phyloP scores from a whole-genome alignment of 1,139 yeast species.

The Suhomyces terraborum region DNA sequence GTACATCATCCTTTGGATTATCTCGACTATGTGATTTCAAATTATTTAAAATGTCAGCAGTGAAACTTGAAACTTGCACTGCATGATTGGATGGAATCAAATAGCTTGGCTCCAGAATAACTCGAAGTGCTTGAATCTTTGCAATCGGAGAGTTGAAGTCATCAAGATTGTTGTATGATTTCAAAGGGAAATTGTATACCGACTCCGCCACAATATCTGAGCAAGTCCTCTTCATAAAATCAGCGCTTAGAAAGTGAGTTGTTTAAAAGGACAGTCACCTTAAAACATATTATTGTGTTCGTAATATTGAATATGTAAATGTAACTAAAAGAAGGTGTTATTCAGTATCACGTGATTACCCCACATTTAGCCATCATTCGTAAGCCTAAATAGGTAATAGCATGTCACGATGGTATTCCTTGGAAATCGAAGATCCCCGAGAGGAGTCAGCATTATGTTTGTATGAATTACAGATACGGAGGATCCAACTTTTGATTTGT shows the following conservation, averaged over 20 bases:
- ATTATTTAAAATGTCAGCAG: not conserved
- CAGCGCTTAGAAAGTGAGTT: too few species aligned
- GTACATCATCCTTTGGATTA: not conserved
- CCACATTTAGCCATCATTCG: slow-evolving; percentile 1
- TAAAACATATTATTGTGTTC: too few species aligned
- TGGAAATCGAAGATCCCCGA: too few species aligned
- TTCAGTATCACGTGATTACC: slow-evolving; percentile 3
- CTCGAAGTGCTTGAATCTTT: not conserved
- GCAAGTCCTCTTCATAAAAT: not conserved
- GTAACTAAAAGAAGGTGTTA: too few species aligned
- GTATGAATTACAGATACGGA: too few species aligned
- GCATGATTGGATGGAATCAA: not conserved
- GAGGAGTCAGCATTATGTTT: too few species aligned
- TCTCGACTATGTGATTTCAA: not conserved
- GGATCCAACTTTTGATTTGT: too few species aligned
- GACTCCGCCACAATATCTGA: not conserved
- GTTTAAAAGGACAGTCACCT: too few species aligned
- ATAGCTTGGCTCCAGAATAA: not conserved
- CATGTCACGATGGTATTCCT: too few species aligned
- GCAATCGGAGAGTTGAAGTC: not conserved
- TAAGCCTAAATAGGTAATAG: not conserved
- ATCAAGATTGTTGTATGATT: not conserved
- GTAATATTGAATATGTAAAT: too few species aligned
- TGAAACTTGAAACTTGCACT: not conserved
- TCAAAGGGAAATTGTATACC: not conserved